Evolutionary conservation across 1,139 yeast species (phyloP).

Genomic region (Hyphopichia pseudoburtonii): DNA sequence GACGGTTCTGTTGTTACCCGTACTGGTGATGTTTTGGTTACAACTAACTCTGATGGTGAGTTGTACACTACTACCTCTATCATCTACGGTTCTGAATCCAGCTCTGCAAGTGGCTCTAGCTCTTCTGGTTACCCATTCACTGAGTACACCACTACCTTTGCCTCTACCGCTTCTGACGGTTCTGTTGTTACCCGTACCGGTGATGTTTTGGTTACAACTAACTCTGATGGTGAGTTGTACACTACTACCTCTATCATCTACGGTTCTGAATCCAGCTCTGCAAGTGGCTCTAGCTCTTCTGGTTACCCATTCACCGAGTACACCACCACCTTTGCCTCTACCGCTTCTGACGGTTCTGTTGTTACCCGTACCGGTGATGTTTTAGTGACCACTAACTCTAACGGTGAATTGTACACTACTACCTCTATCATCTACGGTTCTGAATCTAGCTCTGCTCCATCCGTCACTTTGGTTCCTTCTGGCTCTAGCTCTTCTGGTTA

Average conservation of each 20-base stretch:
- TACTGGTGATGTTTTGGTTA: too few relatives aligned
- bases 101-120: too few relatives aligned
- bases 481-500: too few relatives aligned
- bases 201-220: conserved; percentile 7
- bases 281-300: neutral
- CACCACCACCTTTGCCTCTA: conserved; percentile 18
- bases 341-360: conserved; percentile 16
- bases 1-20: too few relatives aligned
- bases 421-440: conserved; percentile 8
- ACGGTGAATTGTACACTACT: conserved; percentile 11
- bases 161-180: conserved; percentile 13
- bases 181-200: conserved; percentile 13
- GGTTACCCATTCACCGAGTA: conserved; percentile 11
- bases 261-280: neutral
- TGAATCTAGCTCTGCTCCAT: neutral
- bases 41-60: conserved; percentile 14
- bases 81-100: conserved; percentile 10
- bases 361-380: conserved; percentile 16
- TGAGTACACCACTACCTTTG: conserved; percentile 18
- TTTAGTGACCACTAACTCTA: conserved; percentile 11
- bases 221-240: conserved; percentile 2
- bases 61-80: conserved; percentile 15
- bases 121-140: conserved; percentile 8
- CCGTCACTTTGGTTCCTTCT: too few relatives aligned
- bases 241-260: conserved; percentile 3